Base-by-base conservation (phyloP, 768 basidiomycete genomes). In the Chalciporus pseudorubinellus region DNA sequence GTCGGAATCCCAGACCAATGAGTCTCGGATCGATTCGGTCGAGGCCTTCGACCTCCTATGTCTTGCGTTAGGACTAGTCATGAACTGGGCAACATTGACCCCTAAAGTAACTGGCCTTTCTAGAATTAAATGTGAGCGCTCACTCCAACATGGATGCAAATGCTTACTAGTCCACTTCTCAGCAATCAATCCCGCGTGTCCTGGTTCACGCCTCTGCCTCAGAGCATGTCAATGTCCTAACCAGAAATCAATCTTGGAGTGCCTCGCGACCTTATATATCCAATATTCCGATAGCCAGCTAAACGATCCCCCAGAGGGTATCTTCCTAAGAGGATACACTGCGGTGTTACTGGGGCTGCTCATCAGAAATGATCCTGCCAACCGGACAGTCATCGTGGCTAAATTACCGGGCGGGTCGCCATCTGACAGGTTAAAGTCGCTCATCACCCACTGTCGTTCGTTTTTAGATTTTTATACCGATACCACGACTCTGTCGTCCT, bases 31-130 rank as follows among this genome's bases (percentile, higher is more conserved):
- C 18, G 29, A 43, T 48, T 60, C 68, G 0, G 70, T 75, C 5
- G 73, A 78, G 34, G 70, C 77, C 4, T 72, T 88, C n/a, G 91
- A 92, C 62, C 74, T 78, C 29, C 71, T 90, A 5, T 92, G 89
- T 64, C 82, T 92, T 22, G 78, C 83, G 6, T 76, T 92, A 6
- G 90, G 84, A 1, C 70, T 92, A 10, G 70, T 92, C 36, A 89
- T 88, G 46, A 92, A 91, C 65, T 71, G 92, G 39, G 81, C 89
- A 0, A 86, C 90, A 60, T 72, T 71, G 6, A 70, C 76, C n/a
- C 73, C 76, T 0, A 71, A 67, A n/a, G 75, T 77, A 10, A 80
- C 79, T 39, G 64, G 74, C 33, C 58, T 71, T 3, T 64, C 82
- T 9, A 74, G 77, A 38, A 71, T 74, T 12, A 77, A 72, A 34